Base-by-base conservation (phyloP, 768 basidiomycete species). In the Wakefieldia striispora region DNA sequence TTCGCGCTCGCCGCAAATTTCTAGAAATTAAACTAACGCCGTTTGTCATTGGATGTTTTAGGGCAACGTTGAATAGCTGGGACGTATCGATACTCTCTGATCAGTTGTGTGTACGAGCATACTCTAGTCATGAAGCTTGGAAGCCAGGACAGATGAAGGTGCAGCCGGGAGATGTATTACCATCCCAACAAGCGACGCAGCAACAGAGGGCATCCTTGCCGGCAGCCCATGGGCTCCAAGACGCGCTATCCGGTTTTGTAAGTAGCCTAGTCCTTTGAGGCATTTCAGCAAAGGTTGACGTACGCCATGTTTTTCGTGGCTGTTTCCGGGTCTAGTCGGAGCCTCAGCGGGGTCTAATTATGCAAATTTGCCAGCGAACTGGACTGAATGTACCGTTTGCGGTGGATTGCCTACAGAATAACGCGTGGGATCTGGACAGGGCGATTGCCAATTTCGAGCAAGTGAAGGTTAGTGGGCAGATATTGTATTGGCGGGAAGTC, bases 61-160 rank as follows among this genome's bases (percentile, higher is more conserved):
- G 94, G 31, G 93, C 95, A 4, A 85, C 83, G 62, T 58, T 75
- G 45, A 83, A 80, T 46, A 92, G 94, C 12, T 99, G 97, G 97
- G 85, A 91, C 42, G 88, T 92, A 50, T 74, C 83, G 49, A 85
- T 98, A 58, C 73, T 97, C 3, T 97, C 93, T 14, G 97, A 99
- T 68, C 83, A 91, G 55, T 81, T 86, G 70, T 82, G 82, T 33
- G 73, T 97, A 48, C 86, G 94, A 36, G 78, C 75, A n/a, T 95
- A 91, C 67, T 90, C 92, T 5, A 87, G 82, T 57, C 81, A 81
- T 44, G 84, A 84, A 52, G 87, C 88, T 17, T 95, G 92, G 86
- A 75, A 70, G 56, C 80, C 81, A 31, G 88, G 91, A 8, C 81
- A 84, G 8, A 77, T 93, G 72, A 72, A 79, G 16, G 84, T 91